Conservation (phyloP, 768 basidiomycete genomes). For the Chalciporus piperatus region DNA sequence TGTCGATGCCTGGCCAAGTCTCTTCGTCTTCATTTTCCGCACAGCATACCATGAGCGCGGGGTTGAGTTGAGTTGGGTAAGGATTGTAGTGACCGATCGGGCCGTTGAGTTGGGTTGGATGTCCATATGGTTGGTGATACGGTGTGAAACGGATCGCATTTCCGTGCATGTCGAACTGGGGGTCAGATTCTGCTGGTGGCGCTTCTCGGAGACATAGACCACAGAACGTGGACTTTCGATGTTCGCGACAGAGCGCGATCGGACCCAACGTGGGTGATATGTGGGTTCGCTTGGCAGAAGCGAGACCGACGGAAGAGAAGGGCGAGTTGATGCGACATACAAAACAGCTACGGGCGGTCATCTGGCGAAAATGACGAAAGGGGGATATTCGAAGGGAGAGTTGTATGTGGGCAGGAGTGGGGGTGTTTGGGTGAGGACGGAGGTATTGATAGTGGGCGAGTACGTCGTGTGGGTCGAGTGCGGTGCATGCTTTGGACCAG, state of each 20-base stretch:
- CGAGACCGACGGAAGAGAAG: slow-evolving; percentile 47
- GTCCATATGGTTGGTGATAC: slow-evolving; percentile 32
- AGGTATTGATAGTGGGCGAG: slow-evolving; percentile 49
- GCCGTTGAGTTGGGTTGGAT: slow-evolving; percentile 10
- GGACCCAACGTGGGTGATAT: slow-evolving; percentile 42
- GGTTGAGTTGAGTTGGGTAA: slow-evolving; percentile 23
- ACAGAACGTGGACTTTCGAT: slow-evolving; percentile 61
- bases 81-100: slow-evolving; percentile 26
- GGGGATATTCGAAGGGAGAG: slow-evolving; percentile 42
- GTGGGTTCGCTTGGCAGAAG: slow-evolving; percentile 45
- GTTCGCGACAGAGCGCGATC: slow-evolving; percentile 60
- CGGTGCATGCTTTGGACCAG: slow-evolving; percentile 61
- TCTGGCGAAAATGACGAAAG: slow-evolving; percentile 61
- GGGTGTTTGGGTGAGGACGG: slow-evolving; percentile 38
- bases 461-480: slow-evolving; percentile 61
- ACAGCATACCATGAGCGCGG: slow-evolving; percentile 42
- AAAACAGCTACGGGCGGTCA: slow-evolving; percentile 52
- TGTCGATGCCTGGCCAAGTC: slow-evolving; percentile 59
- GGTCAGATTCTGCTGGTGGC: slow-evolving; percentile 41
- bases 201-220: slow-evolving; percentile 68
- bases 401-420: slow-evolving; percentile 25
- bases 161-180: slow-evolving; percentile 34
- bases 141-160: slow-evolving; percentile 30
- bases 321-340: slow-evolving; percentile 72
- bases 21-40: slow-evolving; percentile 73